Base-by-base conservation (phyloP, 1,139 yeast genomes). In the Pichia sp. region DNA sequence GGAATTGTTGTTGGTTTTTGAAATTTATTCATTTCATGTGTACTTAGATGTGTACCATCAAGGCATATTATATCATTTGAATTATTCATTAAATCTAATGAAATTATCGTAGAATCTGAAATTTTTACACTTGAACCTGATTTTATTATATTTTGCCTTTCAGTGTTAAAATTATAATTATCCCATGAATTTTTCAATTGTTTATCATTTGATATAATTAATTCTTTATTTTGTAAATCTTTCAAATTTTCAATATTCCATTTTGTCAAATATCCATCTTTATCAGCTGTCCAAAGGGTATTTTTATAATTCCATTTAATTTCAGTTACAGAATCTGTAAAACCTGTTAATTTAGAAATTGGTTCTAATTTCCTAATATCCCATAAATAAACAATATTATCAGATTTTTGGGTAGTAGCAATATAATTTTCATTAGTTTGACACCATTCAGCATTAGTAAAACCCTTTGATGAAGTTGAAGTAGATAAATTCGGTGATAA, bases 221-320 rank as follows among this genome's bases (percentile, higher is more conserved):
- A 41, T 6, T 21, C 35, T 4, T 21, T 33, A 29, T 27, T 13
- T 20, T 21, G 6, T 23, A 32, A 14, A 21, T 13, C 14, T 4
- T 41, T 33, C 22, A 50, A 3, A 3, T 38, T 39, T 5, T 41
- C 38, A 31, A 79, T 62, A 58, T 80, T 81, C 94, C 94, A 85
- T 50, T 80, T 82, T 13, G 82, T 68, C 14, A 85, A 74, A 45
- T 74, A 76, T 3, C 93, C 93, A 56, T 84, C 91, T 46, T 69
- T 66, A 2, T 85, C 78, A 6, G 86, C 84, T 1, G 83, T 69
- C 55, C 79, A 77, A 32, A 84, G 56, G 10, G 68, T 63, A 30
- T 47, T 24, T 25, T 45, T 20, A 11, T 39, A 27, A 7, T 16
- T 25, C 94, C 94, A 85, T 50, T 78, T 78, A 25, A 84, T 57